A percentile compares a stretch with the other conserved stretches of the same genome.
phyloP scores from a whole-genome alignment of 2,329 filamentous ascomycete genomes.

The Botryosphaeria dothidea region DNA sequence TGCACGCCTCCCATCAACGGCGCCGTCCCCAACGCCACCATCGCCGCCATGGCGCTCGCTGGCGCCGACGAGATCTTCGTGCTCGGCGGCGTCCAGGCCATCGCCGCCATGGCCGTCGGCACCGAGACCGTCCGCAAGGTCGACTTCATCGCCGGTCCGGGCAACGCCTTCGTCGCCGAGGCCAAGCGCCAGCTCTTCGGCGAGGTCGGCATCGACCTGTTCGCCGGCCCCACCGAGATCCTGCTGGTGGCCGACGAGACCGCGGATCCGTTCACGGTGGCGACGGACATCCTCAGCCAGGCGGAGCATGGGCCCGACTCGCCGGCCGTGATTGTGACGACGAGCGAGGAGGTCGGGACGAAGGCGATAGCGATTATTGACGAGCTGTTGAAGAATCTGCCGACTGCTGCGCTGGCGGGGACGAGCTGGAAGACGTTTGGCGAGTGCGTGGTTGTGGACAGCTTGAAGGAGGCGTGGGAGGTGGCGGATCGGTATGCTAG shows the following conservation, averaged over 20 bases:
- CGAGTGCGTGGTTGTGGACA: conserved; percentile 48
- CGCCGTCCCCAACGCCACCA: conserved; percentile 49
- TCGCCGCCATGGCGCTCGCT: conserved; percentile 53
- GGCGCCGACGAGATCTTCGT: conserved; percentile 55
- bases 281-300: conserved; percentile 51
- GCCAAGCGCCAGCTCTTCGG: conserved; percentile 57
- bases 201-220: conserved; percentile 56
- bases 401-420: conserved; percentile 19
- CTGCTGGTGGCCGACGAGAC: conserved; percentile 51
- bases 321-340: conserved; percentile 54
- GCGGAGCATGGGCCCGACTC: conserved; percentile 56
- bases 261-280: conserved; percentile 49
- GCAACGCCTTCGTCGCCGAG: conserved; percentile 54
- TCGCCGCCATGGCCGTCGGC: conserved; percentile 55
- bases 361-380: conserved; percentile 18
- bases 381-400: conserved; percentile 19
- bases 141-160: conserved; percentile 8
- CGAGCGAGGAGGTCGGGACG: conserved; percentile 29
- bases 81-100: conserved; percentile 55
- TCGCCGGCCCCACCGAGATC: conserved; percentile 56
- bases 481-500: conserved; percentile 51
- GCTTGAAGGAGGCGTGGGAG: conserved; percentile 44
- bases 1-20: conserved; percentile 56
- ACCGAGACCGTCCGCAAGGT: conserved; percentile 47
- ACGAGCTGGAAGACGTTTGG: conserved; percentile 36